These are phyloP conservation scores for Cutaneotrichosporon sp. DNA, from an alignment of 1,284 basidiomycete species.

Conservation along the genomic window DNA sequence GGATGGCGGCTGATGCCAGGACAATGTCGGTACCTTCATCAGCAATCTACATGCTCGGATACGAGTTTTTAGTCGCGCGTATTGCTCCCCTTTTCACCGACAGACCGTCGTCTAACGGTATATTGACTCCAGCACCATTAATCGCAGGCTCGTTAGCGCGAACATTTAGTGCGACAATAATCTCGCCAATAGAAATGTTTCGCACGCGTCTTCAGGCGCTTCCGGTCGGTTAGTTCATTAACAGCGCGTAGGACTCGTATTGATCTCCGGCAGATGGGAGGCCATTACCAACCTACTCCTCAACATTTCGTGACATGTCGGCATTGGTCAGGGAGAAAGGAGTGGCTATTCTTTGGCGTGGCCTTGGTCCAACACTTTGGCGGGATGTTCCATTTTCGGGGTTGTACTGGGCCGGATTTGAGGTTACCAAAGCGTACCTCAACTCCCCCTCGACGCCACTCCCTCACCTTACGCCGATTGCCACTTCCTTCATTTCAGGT, in stretches of 20 bases:
- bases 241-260: too few relatives aligned
- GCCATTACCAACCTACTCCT: slow-evolving; percentile 59
- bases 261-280: slow-evolving; percentile 48
- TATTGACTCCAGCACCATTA: slow-evolving; percentile 63
- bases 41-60: slow-evolving; percentile 92
- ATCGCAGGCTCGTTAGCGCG: slow-evolving; percentile 77
- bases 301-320: slow-evolving; percentile 34
- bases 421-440: slow-evolving; percentile 41
- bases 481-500: slow-evolving; percentile 43
- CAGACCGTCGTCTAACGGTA: slow-evolving; percentile 29
- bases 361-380: slow-evolving; percentile 87
- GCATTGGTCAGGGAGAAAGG: slow-evolving; percentile 61
- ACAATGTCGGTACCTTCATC: slow-evolving; percentile 88
- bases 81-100: slow-evolving; percentile 36
- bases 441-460: slow-evolving; percentile 27
- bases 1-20: slow-evolving; percentile 47
- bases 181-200: slow-evolving; percentile 87
- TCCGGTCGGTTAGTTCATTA: slow-evolving; percentile 50
- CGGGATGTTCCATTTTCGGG: slow-evolving; percentile 96
- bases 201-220: slow-evolving; percentile 87
- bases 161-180: slow-evolving; percentile 69
- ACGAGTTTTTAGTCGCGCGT: slow-evolving; percentile 70
- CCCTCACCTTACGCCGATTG: slow-evolving; percentile 32
- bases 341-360: slow-evolving; percentile 73
- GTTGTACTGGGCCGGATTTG: slow-evolving; percentile 48